These are phyloP conservation scores for Hygrophila difformis DNA, from an alignment of 257 asterid genomes.

Conservation along the genomic window DNA sequence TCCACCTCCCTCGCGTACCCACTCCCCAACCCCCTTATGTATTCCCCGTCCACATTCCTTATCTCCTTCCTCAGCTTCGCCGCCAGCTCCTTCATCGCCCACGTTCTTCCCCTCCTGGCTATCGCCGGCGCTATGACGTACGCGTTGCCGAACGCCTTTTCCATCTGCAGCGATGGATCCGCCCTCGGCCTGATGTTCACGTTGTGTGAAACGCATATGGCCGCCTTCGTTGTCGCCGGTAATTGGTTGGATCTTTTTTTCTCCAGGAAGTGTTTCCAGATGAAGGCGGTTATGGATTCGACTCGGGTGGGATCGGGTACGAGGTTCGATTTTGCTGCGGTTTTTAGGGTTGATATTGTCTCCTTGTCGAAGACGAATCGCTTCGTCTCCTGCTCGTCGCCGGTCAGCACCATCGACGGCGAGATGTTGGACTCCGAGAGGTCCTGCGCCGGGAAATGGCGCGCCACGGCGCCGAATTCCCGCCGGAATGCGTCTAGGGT, in stretches of 20 bases:
- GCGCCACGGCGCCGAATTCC: slow-evolving; percentile 9
- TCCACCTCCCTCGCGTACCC: slow-evolving; percentile 6
- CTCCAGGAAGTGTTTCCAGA: slow-evolving; percentile 26
- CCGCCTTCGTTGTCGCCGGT: background rate
- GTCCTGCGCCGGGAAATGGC: slow-evolving; percentile 21
- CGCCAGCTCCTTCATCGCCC: no score
- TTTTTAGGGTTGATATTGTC: slow-evolving; percentile 18
- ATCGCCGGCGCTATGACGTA: slow-evolving; percentile 7
- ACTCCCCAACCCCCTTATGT: slow-evolving; percentile 11
- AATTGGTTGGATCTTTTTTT: background rate
- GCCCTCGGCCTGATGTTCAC: slow-evolving; percentile 25
- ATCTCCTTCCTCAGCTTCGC: slow-evolving; percentile 22
- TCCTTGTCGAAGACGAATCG: slow-evolving; percentile 24
- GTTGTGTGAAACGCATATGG: slow-evolving; percentile 6
- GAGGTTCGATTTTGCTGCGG: background rate
- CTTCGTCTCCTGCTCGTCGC: slow-evolving; percentile 18
- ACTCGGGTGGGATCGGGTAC: slow-evolving; percentile 29
- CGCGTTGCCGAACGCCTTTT: slow-evolving; percentile 1
- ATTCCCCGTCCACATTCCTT: slow-evolving; percentile 17
- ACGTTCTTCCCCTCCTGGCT: no score
- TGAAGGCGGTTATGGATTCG: slow-evolving; percentile 29
- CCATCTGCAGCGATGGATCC: background rate
- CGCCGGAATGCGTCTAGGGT: background rate
- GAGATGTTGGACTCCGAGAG: slow-evolving; percentile 17
- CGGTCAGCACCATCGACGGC: slow-evolving; percentile 7